A percentile compares a stretch with the other conserved stretches of the same genome.
Evolutionary conservation across 306 rosid species (phyloP).

Genomic region (Comarum palustre): DNA sequence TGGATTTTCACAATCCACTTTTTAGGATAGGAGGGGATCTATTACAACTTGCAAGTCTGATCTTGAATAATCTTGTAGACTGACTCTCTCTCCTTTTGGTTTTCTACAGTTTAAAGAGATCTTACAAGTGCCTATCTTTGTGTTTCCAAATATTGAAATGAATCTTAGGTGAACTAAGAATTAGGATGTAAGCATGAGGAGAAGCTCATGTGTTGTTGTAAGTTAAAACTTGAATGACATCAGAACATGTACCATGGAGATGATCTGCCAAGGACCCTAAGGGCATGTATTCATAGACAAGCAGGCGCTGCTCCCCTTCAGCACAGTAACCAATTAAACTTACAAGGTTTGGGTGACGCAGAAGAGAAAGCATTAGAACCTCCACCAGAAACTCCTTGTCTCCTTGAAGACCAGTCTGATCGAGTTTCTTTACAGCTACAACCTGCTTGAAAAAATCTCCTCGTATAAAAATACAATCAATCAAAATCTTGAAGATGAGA

Average conservation of each 20-base stretch:
- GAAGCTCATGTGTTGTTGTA: neutral
- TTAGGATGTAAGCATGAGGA: neutral
- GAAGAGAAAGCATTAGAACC: slow-evolving; percentile 60
- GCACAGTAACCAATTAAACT: slow-evolving; percentile 64
- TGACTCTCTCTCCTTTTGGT: neutral
- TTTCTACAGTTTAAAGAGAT: neutral
- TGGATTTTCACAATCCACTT: neutral
- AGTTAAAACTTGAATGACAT: neutral
- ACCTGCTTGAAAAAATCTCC: slow-evolving; percentile 29
- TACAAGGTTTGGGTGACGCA: slow-evolving; percentile 67
- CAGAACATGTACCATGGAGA: slow-evolving; percentile 44
- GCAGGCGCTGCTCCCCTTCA: slow-evolving; percentile 65
- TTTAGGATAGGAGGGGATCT: neutral
- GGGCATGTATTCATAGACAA: slow-evolving; percentile 70
- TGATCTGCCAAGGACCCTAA: slow-evolving; percentile 61
- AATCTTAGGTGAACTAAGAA: neutral
- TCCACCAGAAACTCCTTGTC: slow-evolving; percentile 63
- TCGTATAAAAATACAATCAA: slow-evolving; percentile 13
- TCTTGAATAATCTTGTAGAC: neutral
- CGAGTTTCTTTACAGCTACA: slow-evolving; percentile 66
- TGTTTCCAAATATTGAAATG: neutral
- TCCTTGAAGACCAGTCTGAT: slow-evolving; percentile 58
- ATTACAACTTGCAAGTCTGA: neutral
- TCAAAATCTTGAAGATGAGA: neutral
- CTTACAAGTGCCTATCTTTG: neutral